These are phyloP conservation scores for Juncus effusus DNA, from an alignment of 176 grass and related monocot species.

Conservation along the genomic window DNA sequence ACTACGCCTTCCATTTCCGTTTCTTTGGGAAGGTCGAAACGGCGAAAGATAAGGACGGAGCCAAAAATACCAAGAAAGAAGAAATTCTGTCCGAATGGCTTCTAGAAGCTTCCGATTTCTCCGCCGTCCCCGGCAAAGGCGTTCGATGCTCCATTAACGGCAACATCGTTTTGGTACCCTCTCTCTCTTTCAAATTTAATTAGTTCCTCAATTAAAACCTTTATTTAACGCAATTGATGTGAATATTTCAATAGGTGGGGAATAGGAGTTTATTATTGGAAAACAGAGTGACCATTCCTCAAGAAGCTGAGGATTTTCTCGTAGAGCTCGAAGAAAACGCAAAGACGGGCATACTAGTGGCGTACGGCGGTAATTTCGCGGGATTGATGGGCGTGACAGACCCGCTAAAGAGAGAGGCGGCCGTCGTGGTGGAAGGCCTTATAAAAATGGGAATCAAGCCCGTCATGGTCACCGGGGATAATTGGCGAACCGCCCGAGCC, in stretches of 20 bases:
- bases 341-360: constrained; percentile 92
- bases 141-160: constrained; percentile 60
- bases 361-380: constrained; percentile 55
- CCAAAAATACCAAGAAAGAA: constrained; percentile 38
- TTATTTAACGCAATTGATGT: too few species aligned
- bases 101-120: constrained; percentile 63
- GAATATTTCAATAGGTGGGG: constrained; percentile 44
- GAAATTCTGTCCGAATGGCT: constrained; percentile 62
- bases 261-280: constrained; percentile 71
- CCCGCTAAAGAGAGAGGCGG: constrained; percentile 94
- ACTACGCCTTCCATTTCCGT: constrained; percentile 90
- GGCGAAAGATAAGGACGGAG: constrained; percentile 34
- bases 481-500: constrained; percentile 80
- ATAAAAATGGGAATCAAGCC: constrained; percentile 89
- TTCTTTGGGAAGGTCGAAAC: constrained; percentile 77
- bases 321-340: constrained; percentile 79
- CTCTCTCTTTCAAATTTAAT: neutral
- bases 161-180: constrained; percentile 58
- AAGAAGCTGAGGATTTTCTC: constrained; percentile 80
- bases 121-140: constrained; percentile 67
- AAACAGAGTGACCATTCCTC: constrained; percentile 44
- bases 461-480: constrained; percentile 96
- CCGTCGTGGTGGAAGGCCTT: constrained; percentile 81
- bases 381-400: constrained; percentile 84
- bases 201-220: neutral